phyloP scores from a whole-genome alignment of 2,329 filamentous ascomycete genomes.

The Peltaster fructicola region DNA sequence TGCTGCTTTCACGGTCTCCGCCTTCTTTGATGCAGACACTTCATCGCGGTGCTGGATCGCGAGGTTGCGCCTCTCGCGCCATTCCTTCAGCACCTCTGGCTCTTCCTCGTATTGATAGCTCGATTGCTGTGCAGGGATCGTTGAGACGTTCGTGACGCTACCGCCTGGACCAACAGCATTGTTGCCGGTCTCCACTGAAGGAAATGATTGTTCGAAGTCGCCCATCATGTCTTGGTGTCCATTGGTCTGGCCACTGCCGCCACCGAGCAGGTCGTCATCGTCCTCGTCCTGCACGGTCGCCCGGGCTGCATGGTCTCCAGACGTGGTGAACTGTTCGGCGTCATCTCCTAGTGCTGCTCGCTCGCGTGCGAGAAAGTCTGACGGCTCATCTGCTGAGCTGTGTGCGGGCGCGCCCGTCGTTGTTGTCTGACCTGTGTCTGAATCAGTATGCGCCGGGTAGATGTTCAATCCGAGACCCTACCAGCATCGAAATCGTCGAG shows the following conservation, averaged over 20 bases:
- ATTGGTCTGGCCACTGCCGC: constrained; percentile 20
- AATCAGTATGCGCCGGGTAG: constrained; percentile 8
- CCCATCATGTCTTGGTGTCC: constrained; percentile 22
- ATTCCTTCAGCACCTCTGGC: constrained; percentile 70
- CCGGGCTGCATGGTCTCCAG: constrained; percentile 49
- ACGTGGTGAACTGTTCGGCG: constrained; percentile 71
- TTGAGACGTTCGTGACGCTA: constrained; percentile 60
- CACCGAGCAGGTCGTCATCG: constrained; percentile 46
- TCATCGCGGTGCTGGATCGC: constrained; percentile 70
- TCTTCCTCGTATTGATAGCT: constrained; percentile 45
- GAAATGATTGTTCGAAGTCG: constrained; percentile 78
- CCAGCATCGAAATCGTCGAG: constrained; percentile 36
- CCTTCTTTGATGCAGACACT: constrained; percentile 65
- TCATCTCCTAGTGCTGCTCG: constrained; percentile 82
- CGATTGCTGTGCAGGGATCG: constrained; percentile 36
- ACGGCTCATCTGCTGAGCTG: constrained; percentile 39
- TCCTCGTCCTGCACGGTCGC: constrained; percentile 39
- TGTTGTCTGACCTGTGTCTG: constrained; percentile 46
- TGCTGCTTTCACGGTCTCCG: constrained; percentile 72
- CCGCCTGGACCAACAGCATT: constrained; percentile 58
- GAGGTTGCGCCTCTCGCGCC: constrained; percentile 77
- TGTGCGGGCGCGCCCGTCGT: constrained; percentile 33
- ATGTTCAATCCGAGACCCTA: constrained; percentile 12
- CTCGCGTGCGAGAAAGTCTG: constrained; percentile 85
- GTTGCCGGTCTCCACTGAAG: constrained; percentile 58